Conservation (phyloP, 2,329 filamentous ascomycete genomes). For the Neoascochyta sp. region DNA sequence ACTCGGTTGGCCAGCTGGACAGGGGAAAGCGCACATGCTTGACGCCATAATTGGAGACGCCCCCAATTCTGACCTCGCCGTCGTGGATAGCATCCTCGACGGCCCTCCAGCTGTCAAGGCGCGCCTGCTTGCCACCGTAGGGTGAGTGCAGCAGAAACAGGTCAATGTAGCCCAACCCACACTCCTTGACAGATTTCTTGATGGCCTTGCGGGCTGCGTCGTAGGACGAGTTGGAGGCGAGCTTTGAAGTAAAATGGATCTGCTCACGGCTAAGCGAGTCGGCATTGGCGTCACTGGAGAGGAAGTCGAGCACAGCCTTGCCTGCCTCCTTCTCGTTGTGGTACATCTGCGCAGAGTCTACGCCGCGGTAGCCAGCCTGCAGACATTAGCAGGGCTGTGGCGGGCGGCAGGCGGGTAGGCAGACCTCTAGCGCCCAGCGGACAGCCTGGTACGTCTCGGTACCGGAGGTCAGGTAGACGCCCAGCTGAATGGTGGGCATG, state of each 20-base stretch:
- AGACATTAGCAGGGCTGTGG: conserved; percentile 15
- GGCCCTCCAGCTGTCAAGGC: conserved; percentile 71
- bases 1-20: conserved; percentile 1
- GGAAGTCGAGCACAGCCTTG: conserved; percentile 58
- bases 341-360: conserved; percentile 62
- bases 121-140: conserved; percentile 65
- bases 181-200: conserved; percentile 59
- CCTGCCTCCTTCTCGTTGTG: conserved; percentile 70
- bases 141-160: conserved; percentile 77
- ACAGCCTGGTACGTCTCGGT: conserved; percentile 58
- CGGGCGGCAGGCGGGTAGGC: conserved; percentile 21
- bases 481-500: conserved; percentile 70
- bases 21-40: conserved; percentile 56
- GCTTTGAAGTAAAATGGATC: conserved; percentile 77
- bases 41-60: conserved; percentile 75
- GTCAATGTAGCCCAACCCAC: conserved; percentile 71
- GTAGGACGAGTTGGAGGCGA: conserved; percentile 65
- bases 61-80: conserved; percentile 67
- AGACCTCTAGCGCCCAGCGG: conserved; percentile 53
- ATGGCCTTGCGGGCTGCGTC: conserved; percentile 65
- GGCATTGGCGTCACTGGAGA: conserved; percentile 48
- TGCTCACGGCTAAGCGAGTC: conserved; percentile 60
- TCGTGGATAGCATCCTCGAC: conserved; percentile 71
- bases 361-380: conserved; percentile 47
- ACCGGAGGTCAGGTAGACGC: conserved; percentile 68